Percentiles rank a stretch among this genome's conserved stretches.
These are phyloP conservation scores for Lenwebbia sp. DNA, from an alignment of 345 rosid species.

Conservation along the genomic window DNA sequence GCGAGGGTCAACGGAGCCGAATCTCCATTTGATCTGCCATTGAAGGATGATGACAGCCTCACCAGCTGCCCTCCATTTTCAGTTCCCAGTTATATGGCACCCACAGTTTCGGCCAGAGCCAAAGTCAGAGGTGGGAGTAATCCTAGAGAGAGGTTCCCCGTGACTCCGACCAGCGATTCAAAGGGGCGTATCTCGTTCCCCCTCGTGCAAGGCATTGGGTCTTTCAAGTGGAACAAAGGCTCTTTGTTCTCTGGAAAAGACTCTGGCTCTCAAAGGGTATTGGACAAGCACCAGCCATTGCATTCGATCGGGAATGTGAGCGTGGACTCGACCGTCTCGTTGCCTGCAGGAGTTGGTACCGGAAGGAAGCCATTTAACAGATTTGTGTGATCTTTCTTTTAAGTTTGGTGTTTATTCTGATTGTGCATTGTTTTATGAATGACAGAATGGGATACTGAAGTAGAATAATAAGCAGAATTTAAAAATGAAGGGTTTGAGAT, in stretches of 20 bases:
- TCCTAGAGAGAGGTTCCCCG: conserved; percentile 52
- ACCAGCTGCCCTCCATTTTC: conserved; percentile 87
- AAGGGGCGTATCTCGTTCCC: conserved; percentile 68
- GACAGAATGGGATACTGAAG: neutral
- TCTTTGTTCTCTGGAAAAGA: conserved; percentile 51
- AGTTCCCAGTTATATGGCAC: conserved; percentile 85
- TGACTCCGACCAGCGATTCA: conserved; percentile 50
- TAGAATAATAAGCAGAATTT: neutral
- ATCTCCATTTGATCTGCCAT: conserved; percentile 41
- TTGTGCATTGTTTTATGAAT: neutral
- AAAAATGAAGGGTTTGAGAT: neutral
- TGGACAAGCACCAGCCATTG: conserved; percentile 33
- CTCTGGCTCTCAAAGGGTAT: conserved; percentile 25
- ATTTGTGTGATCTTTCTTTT: conserved; percentile 56
- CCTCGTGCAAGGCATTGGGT: conserved; percentile 52
- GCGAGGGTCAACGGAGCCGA: conserved; percentile 44
- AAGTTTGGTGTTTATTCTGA: neutral
- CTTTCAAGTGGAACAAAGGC: neutral
- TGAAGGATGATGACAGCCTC: conserved; percentile 89
- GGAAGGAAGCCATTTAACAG: conserved; percentile 88
- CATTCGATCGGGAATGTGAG: conserved; percentile 62
- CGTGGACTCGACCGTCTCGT: conserved; percentile 77
- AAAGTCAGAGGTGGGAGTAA: conserved; percentile 59
- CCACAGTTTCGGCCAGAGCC: conserved; percentile 81
- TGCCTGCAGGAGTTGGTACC: conserved; percentile 19